Base-by-base conservation (phyloP, 805 yeast species). In the Wickerhamomyces rabaulensis region DNA sequence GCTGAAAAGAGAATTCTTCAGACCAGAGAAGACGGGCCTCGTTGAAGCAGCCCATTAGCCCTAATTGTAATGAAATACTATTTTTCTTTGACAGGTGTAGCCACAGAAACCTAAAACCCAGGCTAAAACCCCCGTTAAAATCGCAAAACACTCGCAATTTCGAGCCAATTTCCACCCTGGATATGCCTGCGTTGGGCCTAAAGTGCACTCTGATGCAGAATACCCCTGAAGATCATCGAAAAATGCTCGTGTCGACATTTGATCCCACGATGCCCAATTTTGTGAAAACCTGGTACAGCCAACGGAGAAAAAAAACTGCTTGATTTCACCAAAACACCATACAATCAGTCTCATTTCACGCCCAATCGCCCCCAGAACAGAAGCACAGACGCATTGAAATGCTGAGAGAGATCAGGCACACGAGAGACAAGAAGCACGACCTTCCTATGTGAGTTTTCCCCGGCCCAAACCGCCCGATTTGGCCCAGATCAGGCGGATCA, bases 1-100 rank as follows among this genome's bases (percentile, higher is more conserved):
- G 1, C 64, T 91, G 39, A 70, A 60, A 42, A 49, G 51, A 1
- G 75, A 74, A 47, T 90, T 96, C 95, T 85, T 91, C 61, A 64
- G 71, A 48, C 95, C 95, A 0, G 75, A 71, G 9, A 53, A 47
- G 47, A 69, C 70, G 1, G 79, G 79, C 0, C 53, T 33, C 13
- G 23, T 33, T 16, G 36, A 33, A 9, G 36, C 36, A 9, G 36
- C 36, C 10, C 36, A 33, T 33, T 27, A 27, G n/a, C 31, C n/a
- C n/a, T n/a, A n/a, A n/a, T n/a, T n/a, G n/a, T n/a, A n/a, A n/a
- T n/a, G n/a, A n/a, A n/a, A n/a, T n/a, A n/a, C n/a, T n/a, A n/a
- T n/a, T 8, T 22, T 8, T 22, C 8, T 22, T 22, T 22, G 23
- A 22, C 23, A 22, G 23, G 8, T 22, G 5, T 22, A 22, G 12